A percentile compares a stretch with the other conserved stretches of the same genome.
Conservation (phyloP, 352 stramenopile species). For the Pythium folliculosum region DNA sequence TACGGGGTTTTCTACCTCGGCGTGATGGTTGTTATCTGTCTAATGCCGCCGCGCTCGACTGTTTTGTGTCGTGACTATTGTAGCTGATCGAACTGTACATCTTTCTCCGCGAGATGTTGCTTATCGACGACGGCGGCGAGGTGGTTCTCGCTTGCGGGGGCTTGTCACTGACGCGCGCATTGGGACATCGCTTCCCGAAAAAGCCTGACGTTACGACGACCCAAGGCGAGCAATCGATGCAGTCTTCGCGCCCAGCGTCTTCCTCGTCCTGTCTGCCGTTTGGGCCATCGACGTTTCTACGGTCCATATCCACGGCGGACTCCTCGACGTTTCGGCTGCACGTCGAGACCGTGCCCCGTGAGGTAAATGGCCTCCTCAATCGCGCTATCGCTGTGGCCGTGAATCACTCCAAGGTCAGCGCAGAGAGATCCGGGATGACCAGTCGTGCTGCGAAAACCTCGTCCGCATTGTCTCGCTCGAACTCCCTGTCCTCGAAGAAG, state of each 20-base stretch:
- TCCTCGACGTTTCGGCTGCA: neutral
- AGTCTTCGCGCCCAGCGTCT: no score
- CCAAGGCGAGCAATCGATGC: neutral
- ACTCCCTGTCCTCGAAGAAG: no score
- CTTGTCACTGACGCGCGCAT: slow-evolving; percentile 35
- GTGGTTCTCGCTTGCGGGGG: slow-evolving; percentile 56
- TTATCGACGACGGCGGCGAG: slow-evolving; percentile 45
- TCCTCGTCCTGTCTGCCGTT: neutral
- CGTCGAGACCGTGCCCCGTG: slow-evolving; percentile 4
- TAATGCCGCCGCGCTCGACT: neutral
- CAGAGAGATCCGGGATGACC: neutral
- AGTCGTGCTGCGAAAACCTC: no score
- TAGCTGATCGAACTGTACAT: slow-evolving; percentile 63
- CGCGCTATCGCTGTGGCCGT: slow-evolving; percentile 2
- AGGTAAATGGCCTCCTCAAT: slow-evolving; percentile 10
- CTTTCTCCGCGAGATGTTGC: slow-evolving; percentile 63
- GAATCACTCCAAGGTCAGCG: slow-evolving; percentile 1
- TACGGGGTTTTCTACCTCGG: neutral
- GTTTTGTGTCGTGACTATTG: neutral
- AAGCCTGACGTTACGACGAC: neutral
- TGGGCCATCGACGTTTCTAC: neutral
- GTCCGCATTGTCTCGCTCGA: neutral
- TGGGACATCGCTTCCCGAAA: slow-evolving; percentile 3
- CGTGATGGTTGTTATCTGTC: neutral
- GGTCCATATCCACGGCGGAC: neutral